Evolutionary conservation across 345 rosid genomes (phyloP).

Genomic region (Moricandia moricandioides): DNA sequence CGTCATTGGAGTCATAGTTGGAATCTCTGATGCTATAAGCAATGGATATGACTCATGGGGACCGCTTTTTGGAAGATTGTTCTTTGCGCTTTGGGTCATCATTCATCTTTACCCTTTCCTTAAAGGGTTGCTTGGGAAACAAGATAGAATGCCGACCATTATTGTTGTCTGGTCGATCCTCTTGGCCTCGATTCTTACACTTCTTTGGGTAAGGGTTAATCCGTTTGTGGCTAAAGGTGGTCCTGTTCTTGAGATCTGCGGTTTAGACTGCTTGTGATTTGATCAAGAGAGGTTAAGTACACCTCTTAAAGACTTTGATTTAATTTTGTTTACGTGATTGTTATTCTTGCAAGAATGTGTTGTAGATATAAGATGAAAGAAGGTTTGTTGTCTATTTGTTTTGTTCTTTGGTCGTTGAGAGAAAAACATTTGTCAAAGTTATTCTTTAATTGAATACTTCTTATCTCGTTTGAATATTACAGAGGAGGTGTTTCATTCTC

Average conservation of each 20-base stretch:
- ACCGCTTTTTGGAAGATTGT: too few relatives aligned
- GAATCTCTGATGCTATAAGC: too few relatives aligned
- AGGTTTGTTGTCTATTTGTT: constrained; percentile 33
- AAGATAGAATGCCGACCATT: constrained; percentile 94
- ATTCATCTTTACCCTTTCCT: constrained; percentile 96
- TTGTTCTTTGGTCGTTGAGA: constrained; percentile 35
- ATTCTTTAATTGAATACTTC: constrained; percentile 35
- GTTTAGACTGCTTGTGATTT: constrained; percentile 71
- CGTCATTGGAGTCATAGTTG: too few relatives aligned
- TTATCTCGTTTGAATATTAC: constrained; percentile 28
- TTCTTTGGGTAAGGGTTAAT: constrained; percentile 88
- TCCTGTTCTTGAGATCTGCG: constrained; percentile 84
- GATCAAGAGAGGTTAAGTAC: neutral
- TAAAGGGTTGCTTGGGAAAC: constrained; percentile 93
- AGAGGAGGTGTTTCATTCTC: constrained; percentile 19
- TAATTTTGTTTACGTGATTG: constrained; percentile 24
- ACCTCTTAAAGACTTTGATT: constrained; percentile 24
- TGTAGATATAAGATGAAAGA: constrained; percentile 39
- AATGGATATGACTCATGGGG: too few relatives aligned
- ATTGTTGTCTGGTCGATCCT: constrained; percentile 94
- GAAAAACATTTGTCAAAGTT: constrained; percentile 13
- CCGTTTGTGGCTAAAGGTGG: constrained; percentile 86
- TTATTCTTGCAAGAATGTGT: constrained; percentile 38
- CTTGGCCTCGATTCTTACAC: constrained; percentile 89
- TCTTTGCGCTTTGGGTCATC: constrained; percentile 92